phyloP scores from a whole-genome alignment of 192 early-diverging fungal species.

The Cetraspora pellucida region DNA sequence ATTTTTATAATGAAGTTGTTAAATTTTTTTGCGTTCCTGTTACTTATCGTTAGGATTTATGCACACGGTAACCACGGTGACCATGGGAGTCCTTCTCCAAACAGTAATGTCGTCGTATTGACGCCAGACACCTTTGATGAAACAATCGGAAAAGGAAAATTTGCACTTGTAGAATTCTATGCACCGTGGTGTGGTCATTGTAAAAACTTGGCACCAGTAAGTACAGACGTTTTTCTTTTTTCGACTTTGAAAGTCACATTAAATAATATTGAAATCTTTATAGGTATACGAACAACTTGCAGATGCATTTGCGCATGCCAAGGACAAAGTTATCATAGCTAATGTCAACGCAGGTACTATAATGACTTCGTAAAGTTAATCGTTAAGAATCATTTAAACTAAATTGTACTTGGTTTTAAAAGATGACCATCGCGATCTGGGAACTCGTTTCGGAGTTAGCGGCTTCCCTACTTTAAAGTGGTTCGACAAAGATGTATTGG shows the following conservation, averaged over 20 bases:
- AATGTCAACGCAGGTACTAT: constrained; percentile 69
- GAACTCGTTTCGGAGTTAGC: constrained; percentile 70
- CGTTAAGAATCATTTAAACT: constrained; percentile 42
- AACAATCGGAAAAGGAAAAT: constrained; percentile 75
- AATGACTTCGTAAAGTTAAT: not conserved
- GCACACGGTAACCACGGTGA: not conserved
- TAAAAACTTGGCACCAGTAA: constrained; percentile 63
- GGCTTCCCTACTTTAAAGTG: constrained; percentile 94
- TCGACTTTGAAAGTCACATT: not conserved
- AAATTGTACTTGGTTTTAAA: not conserved
- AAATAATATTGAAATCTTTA: not conserved
- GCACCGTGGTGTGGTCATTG: constrained; percentile 89
- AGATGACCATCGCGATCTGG: constrained; percentile 85
- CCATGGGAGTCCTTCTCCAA: too few species aligned
- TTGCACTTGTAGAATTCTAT: constrained; percentile 95
- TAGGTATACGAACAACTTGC: constrained; percentile 80
- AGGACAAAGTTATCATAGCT: constrained; percentile 83
- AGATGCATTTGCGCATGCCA: constrained; percentile 69
- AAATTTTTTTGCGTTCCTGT: not conserved
- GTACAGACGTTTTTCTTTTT: not conserved
- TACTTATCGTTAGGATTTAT: not conserved
- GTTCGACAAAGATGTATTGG: constrained; percentile 82
- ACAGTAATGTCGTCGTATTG: constrained; percentile 38
- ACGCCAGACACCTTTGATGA: constrained; percentile 59
- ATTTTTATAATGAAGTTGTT: not conserved